These are phyloP conservation scores for Mycena rosella DNA, from an alignment of 768 basidiomycete species.

Conservation along the genomic window DNA sequence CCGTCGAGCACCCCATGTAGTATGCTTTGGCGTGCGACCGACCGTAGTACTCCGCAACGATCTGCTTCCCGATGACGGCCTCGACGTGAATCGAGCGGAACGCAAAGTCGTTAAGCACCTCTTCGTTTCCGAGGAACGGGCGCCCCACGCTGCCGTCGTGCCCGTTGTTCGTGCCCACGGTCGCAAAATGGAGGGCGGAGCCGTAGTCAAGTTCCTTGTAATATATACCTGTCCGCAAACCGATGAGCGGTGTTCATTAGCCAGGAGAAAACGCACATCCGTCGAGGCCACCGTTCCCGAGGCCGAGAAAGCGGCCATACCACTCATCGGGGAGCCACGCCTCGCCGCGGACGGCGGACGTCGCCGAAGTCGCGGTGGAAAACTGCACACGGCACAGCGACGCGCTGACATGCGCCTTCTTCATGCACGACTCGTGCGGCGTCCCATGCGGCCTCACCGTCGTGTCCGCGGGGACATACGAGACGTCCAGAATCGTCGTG, in stretches of 20 bases:
- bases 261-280: slow-evolving; percentile 24
- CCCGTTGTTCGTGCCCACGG: slow-evolving; percentile 41
- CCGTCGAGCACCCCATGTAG: slow-evolving; percentile 44
- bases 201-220: slow-evolving; percentile 35
- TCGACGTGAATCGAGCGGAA: slow-evolving; percentile 41
- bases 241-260: no score
- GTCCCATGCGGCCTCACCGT: slow-evolving; percentile 4
- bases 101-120: slow-evolving; percentile 43
- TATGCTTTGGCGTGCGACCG: slow-evolving; percentile 37
- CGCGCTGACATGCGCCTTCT: not conserved
- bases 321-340: slow-evolving; percentile 36
- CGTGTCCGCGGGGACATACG: slow-evolving; percentile 5
- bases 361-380: slow-evolving; percentile 4
- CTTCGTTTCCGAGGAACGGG: slow-evolving; percentile 37
- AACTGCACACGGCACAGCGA: slow-evolving; percentile 32
- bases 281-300: slow-evolving; percentile 35
- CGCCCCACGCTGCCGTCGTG: slow-evolving; percentile 39
- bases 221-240: slow-evolving; percentile 1
- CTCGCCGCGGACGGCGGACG: slow-evolving; percentile 26
- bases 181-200: slow-evolving; percentile 38
- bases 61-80: slow-evolving; percentile 40
- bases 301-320: slow-evolving; percentile 30
- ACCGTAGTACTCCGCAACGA: slow-evolving; percentile 41
- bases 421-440: no score
- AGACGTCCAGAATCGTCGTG: slow-evolving; percentile 26